Evolutionary conservation across 805 yeast genomes (phyloP).

Genomic region (Schizosaccharomyces lindneri): DNA sequence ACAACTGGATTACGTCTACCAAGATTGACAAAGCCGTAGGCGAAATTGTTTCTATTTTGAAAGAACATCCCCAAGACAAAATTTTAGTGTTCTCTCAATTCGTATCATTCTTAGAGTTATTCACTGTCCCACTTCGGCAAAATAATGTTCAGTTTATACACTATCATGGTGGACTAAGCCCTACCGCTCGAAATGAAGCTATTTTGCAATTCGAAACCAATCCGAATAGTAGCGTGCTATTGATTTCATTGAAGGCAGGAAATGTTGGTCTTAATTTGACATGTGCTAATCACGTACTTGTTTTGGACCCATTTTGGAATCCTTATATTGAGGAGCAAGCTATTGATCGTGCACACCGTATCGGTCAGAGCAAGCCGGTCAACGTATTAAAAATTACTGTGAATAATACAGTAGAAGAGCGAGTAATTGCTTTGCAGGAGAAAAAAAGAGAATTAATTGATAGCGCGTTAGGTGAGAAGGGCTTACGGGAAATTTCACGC

Average conservation of each 20-base stretch:
- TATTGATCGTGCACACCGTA: slow-evolving; percentile 82
- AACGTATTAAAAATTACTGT: slow-evolving; percentile 48
- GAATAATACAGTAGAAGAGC: slow-evolving; percentile 59
- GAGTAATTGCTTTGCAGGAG: slow-evolving; percentile 60
- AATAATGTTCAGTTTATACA: slow-evolving; percentile 22
- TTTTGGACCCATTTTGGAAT: slow-evolving; percentile 94
- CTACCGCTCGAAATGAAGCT: slow-evolving; percentile 36
- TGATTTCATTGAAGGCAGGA: slow-evolving; percentile 76
- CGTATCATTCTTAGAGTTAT: slow-evolving; percentile 47
- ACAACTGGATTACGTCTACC: background rate
- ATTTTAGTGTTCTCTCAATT: slow-evolving; percentile 70
- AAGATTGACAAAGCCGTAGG: background rate
- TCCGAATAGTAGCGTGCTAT: slow-evolving; percentile 29
- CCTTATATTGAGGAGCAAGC: slow-evolving; percentile 96
- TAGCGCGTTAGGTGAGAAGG: slow-evolving; percentile 59
- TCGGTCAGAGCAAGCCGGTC: slow-evolving; percentile 68
- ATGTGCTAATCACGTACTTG: slow-evolving; percentile 76
- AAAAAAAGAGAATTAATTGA: slow-evolving; percentile 57
- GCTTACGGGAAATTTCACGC: slow-evolving; percentile 19
- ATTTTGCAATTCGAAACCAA: slow-evolving; percentile 35
- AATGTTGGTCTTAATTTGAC: slow-evolving; percentile 86
- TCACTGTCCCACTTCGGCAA: slow-evolving; percentile 26
- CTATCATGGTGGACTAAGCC: slow-evolving; percentile 67
- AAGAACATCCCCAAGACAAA: slow-evolving; percentile 25
- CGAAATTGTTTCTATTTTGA: background rate